phyloP scores from a whole-genome alignment of 768 basidiomycete genomes.

The Rubroboletus satanas region DNA sequence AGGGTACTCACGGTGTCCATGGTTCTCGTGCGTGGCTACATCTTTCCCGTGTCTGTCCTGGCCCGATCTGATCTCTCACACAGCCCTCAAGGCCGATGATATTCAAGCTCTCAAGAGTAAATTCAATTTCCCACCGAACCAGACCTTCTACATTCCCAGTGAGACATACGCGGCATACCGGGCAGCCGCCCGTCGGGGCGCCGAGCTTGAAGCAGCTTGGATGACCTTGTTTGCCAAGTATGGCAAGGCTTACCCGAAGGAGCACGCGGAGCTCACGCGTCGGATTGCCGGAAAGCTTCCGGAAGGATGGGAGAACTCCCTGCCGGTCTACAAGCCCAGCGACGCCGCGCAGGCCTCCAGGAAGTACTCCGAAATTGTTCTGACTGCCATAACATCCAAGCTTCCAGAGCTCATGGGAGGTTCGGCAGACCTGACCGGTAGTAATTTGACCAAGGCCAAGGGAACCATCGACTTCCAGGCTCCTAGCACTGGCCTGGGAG shows the following conservation, averaged over 20 bases:
- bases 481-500: conserved; percentile 78
- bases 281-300: conserved; percentile 83
- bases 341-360: conserved; percentile 88
- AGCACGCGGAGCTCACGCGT: conserved; percentile 82
- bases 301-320: conserved; percentile 76
- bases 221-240: conserved; percentile 63
- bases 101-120: conserved; percentile 78
- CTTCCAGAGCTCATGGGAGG: conserved; percentile 88
- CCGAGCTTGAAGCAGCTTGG: conserved; percentile 73
- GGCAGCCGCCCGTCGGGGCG: conserved; percentile 67
- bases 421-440: conserved; percentile 89
- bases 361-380: conserved; percentile 87
- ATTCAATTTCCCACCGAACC: conserved; percentile 75
- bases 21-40: conserved; percentile 68
- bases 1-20: conserved; percentile 93
- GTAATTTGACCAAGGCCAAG: conserved; percentile 88
- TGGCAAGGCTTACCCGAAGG: conserved; percentile 71
- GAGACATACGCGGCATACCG: conserved; percentile 68
- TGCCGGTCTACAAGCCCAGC: conserved; percentile 80
- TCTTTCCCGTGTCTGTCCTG: neutral
- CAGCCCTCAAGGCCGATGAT: conserved; percentile 92
- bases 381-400: conserved; percentile 67
- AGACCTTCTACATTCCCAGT: conserved; percentile 74
- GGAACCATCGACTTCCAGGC: conserved; percentile 87
- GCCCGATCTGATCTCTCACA: conserved; percentile 5